These are phyloP conservation scores for Sideroxylon spinosum DNA, from an alignment of 179 eudicot species.

Conservation along the genomic window DNA sequence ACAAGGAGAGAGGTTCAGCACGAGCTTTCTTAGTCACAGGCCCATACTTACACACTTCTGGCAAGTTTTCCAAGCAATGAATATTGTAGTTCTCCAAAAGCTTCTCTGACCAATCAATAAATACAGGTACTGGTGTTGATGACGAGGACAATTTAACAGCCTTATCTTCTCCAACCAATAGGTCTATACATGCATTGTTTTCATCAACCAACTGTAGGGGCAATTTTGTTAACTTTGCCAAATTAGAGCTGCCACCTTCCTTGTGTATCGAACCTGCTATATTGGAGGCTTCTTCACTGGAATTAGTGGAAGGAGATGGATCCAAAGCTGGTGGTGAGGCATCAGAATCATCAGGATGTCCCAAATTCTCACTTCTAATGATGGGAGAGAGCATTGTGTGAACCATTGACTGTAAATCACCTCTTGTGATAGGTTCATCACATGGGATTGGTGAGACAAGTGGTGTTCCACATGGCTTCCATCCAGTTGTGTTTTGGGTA, in stretches of 20 bases:
- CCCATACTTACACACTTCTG: conserved; percentile 74
- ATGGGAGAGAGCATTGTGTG: conserved; percentile 74
- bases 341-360: conserved; percentile 25
- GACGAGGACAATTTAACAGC: conserved; percentile 60
- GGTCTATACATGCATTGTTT: conserved; percentile 73
- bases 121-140: conserved; percentile 61
- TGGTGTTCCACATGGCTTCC: conserved; percentile 95
- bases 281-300: conserved; percentile 31
- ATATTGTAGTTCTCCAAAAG: conserved; percentile 71
- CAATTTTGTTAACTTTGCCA: conserved; percentile 38
- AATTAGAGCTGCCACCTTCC: conserved; percentile 33
- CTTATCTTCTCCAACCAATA: conserved; percentile 75
- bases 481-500: conserved; percentile 46
- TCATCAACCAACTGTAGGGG: conserved; percentile 88
- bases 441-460: conserved; percentile 71
- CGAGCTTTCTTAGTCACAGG: conserved; percentile 77
- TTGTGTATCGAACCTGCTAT: conserved; percentile 24
- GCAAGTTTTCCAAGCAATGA: conserved; percentile 70
- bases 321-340: conserved; percentile 30
- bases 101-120: conserved; percentile 86
- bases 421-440: conserved; percentile 62
- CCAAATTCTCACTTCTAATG: conserved; percentile 40
- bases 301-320: conserved; percentile 31
- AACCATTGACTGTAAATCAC: conserved; percentile 76
- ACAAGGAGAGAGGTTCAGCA: conserved; percentile 81